Base-by-base conservation (phyloP, 2,329 filamentous ascomycete genomes). In the Hymenoscyphus repandus region DNA sequence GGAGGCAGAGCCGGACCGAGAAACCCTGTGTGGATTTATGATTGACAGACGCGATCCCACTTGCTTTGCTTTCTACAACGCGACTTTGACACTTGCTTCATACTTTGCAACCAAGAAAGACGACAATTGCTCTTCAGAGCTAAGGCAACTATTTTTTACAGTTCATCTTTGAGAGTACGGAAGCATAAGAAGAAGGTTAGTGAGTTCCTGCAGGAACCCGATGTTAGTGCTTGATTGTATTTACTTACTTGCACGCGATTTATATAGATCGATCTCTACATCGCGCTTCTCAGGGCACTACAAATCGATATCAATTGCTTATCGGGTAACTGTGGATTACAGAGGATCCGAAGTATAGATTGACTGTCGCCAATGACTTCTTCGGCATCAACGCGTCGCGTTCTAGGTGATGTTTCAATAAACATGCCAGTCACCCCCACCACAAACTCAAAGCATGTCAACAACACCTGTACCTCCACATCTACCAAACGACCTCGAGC, bases 341-440 rank as follows among this genome's bases (percentile, higher is more conserved):
- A 37, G 12, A 37, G 10, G 12, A 13, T 37, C 34, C 34, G 4
- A 37, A 37, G 15, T 10, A 13, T 37, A 37, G 34, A 13, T 17
- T 11, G 34, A 37, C 34, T 5, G 11, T 18, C n/a, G n/a, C 50
- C 37, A 39, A 58, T 58, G 56, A 40, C 52, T 30, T 41, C 45
- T 20, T n/a, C 45, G 36, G 52, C 38, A 30, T 45, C 61, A 37
- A 45, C 51, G 54, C 53, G 58, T 46, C 46, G 45, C 50, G 60
- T 58, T 12, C 45, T 57, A 31, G 51, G 68, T 48, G 74, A 88
- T 83, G 82, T 96, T 90, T 69, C 96, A 96, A 46, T 51, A 10
- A 59, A 61, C 45, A 52, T 44, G n/a, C 22, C 45, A 15, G 38
- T 37, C 41, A n/a, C 15, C 13, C 30, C 27, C 18, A 27, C 13